A percentile compares a stretch with the other conserved stretches of the same genome.
Evolutionary conservation across 2,329 filamentous ascomycete genomes (phyloP).

Genomic region (Penicillium sp.): DNA sequence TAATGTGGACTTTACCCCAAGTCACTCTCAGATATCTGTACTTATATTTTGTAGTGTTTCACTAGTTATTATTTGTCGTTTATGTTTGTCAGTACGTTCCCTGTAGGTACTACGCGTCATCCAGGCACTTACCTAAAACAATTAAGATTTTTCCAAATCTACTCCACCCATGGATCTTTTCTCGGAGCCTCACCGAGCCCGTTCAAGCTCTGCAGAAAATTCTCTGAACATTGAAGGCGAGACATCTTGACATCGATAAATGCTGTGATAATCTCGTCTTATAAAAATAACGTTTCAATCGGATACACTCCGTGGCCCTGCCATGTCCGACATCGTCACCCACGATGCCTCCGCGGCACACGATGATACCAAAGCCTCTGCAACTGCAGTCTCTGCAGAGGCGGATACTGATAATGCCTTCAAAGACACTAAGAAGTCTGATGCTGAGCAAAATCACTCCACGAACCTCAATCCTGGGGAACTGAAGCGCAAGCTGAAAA

Average conservation of each 20-base stretch:
- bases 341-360: slow-evolving; percentile 3
- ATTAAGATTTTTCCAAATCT: slow-evolving; percentile 5
- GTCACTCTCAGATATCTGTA: not conserved
- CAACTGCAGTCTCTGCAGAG: slow-evolving; percentile 1
- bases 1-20: not conserved
- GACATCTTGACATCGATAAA: not conserved
- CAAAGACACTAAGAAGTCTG: slow-evolving; percentile 15
- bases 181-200: slow-evolving; percentile 5
- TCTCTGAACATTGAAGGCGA: not conserved
- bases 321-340: slow-evolving; percentile 14
- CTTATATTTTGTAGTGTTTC: not conserved
- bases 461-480: slow-evolving; percentile 13
- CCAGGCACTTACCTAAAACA: slow-evolving; percentile 19
- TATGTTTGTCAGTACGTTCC: not conserved
- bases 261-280: not conserved
- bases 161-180: slow-evolving; percentile 9
- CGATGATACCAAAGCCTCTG: not conserved
- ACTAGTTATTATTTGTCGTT: not conserved
- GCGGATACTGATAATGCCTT: slow-evolving; percentile 12
- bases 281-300: not conserved
- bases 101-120: not conserved
- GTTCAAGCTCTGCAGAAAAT: slow-evolving; percentile 13
- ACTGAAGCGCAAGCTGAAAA: slow-evolving; percentile 25
- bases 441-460: slow-evolving; percentile 19
- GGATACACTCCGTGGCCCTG: not conserved